Conservation (phyloP, 208 protist genomes). For the Tetramitus jugosus region DNA sequence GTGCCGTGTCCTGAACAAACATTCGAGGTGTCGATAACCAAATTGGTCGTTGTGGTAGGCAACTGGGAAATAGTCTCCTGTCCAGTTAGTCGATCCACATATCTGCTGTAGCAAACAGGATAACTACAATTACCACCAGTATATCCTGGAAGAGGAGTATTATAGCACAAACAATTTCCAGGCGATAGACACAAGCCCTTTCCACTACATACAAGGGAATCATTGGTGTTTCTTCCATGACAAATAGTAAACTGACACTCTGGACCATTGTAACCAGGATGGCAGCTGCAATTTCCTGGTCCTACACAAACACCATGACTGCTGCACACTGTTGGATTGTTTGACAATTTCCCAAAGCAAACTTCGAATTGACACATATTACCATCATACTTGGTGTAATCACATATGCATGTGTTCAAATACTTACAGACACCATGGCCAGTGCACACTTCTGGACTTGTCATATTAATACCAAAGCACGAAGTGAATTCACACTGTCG, state of each 20-base stretch:
- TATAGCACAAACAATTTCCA: background rate
- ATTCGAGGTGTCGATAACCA: background rate
- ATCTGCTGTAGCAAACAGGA: conserved; percentile 1
- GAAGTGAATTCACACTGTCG: background rate
- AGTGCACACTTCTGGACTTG: background rate
- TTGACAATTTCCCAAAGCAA: background rate
- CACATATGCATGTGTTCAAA: background rate
- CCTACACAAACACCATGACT: background rate
- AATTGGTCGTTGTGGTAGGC: no score
- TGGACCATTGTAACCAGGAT: background rate
- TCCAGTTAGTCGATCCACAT: no score
- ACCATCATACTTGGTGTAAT: background rate
- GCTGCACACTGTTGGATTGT: background rate
- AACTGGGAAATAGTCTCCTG: no score
- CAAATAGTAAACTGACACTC: background rate
- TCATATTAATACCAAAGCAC: background rate
- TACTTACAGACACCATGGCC: background rate
- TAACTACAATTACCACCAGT: background rate
- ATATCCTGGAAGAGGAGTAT: background rate
- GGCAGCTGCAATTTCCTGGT: background rate
- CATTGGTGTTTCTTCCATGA: background rate
- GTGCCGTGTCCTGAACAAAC: background rate
- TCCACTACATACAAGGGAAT: background rate
- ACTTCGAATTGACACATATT: background rate
- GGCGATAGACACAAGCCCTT: background rate